Evolutionary conservation across 2,329 filamentous ascomycete species (phyloP).

Genomic region (Paracoccidioides lutzii): DNA sequence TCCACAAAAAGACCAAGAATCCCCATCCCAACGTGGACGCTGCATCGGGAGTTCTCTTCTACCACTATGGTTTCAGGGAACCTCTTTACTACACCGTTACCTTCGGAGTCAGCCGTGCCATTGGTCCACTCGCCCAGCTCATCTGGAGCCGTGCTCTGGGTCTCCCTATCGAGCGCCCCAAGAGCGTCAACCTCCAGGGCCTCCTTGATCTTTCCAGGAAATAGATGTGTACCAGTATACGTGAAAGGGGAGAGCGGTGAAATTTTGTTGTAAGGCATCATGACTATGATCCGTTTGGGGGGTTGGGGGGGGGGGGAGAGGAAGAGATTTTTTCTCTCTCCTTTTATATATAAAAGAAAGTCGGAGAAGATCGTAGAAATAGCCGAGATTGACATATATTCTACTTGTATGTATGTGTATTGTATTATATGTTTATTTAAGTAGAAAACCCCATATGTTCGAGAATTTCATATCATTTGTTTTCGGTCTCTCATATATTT

Average conservation of each 20-base stretch:
- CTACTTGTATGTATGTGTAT: not conserved
- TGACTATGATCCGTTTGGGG: not conserved
- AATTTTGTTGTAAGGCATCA: not conserved
- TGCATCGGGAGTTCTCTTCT: constrained; percentile 84
- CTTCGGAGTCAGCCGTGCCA: constrained; percentile 52
- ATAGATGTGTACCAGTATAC: constrained; percentile 44
- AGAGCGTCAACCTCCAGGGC: constrained; percentile 89
- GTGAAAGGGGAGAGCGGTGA: not conserved
- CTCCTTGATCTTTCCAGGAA: constrained; percentile 86
- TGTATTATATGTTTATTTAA: not conserved
- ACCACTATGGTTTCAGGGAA: constrained; percentile 96
- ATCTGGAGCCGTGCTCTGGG: constrained; percentile 93
- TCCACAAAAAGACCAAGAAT: constrained; percentile 61
- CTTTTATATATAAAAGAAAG: too few relatives aligned
- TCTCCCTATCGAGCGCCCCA: constrained; percentile 90
- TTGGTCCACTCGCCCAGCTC: constrained; percentile 85
- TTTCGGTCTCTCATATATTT: too few relatives aligned
- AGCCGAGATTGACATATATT: not conserved
- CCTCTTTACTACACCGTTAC: constrained; percentile 82
- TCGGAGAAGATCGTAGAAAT: too few relatives aligned
- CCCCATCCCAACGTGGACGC: constrained; percentile 96
- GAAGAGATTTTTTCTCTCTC: too few relatives aligned
- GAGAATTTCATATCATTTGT: not conserved
- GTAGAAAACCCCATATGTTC: not conserved
- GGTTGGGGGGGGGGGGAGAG: too few relatives aligned